Conservation (phyloP, 2,329 filamentous ascomycete species). For the Helotiales sp. region DNA sequence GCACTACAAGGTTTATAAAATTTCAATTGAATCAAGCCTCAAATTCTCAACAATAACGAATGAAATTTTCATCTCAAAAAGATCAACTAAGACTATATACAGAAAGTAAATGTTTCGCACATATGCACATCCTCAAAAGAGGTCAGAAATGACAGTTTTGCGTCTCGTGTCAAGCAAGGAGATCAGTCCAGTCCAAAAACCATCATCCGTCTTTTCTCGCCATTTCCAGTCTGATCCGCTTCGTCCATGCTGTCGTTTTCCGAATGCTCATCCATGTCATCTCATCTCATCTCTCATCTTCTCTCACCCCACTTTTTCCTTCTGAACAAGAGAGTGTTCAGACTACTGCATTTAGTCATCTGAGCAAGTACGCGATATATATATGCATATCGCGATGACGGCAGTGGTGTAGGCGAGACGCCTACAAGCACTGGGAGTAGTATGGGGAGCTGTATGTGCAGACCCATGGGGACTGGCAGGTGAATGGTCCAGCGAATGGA, state of each 20-base stretch:
- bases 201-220: neutral
- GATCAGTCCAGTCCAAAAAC: neutral
- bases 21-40: neutral
- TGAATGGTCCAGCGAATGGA: constrained; percentile 43
- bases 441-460: constrained; percentile 43
- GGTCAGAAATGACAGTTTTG: constrained; percentile 9
- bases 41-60: constrained; percentile 3
- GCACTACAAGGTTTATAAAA: too few species aligned
- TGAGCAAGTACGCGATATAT: neutral
- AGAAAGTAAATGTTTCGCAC: constrained; percentile 4
- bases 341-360: neutral
- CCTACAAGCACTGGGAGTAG: constrained; percentile 47
- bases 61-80: constrained; percentile 5
- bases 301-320: neutral
- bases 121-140: neutral
- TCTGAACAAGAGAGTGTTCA: neutral
- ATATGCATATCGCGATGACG: neutral
- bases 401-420: neutral
- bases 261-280: constrained; percentile 7
- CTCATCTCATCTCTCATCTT: neutral
- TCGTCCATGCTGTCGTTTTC: neutral
- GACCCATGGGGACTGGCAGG: constrained; percentile 35
- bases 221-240: neutral
- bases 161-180: neutral
- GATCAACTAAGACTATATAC: constrained; percentile 9